phyloP scores from a whole-genome alignment of 2,329 filamentous ascomycete genomes.

The Hypomyces perniciosus region DNA sequence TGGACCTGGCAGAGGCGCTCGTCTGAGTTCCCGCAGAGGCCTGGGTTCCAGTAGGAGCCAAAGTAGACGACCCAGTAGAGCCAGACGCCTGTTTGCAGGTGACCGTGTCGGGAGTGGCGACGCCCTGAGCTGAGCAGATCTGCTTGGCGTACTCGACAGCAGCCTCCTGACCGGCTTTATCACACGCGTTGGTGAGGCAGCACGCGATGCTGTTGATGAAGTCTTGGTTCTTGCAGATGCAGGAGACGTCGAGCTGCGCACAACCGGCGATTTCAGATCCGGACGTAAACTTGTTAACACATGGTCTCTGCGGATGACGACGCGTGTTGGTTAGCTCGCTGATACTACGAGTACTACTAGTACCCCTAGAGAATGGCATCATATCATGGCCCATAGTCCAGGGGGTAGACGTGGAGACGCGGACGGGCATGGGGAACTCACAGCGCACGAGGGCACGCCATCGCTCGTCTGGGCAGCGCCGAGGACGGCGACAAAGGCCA shows the following conservation, averaged over 20 bases:
- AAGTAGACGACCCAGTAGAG: slow-evolving; percentile 7
- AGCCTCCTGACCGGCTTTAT: slow-evolving; percentile 24
- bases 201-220: slow-evolving; percentile 38
- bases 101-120: slow-evolving; percentile 31
- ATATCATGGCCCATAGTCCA: too few relatives aligned
- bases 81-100: slow-evolving; percentile 25
- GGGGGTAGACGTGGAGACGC: too few relatives aligned
- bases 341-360: too few relatives aligned
- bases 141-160: slow-evolving; percentile 33
- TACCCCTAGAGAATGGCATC: too few relatives aligned
- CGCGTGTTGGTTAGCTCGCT: too few relatives aligned
- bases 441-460: slow-evolving; percentile 33
- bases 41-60: slow-evolving; percentile 1
- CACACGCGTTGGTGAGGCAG: slow-evolving; percentile 33
- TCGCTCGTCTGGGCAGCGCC: slow-evolving; percentile 27
- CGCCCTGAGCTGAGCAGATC: slow-evolving; percentile 33
- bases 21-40: neutral
- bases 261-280: slow-evolving; percentile 33
- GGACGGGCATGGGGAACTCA: slow-evolving; percentile 24
- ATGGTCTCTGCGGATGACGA: slow-evolving; percentile 22
- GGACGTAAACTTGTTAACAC: slow-evolving; percentile 28
- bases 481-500: slow-evolving; percentile 27
- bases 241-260: slow-evolving; percentile 31
- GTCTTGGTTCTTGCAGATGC: slow-evolving; percentile 35
- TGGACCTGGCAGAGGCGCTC: neutral